A percentile compares a stretch with the other conserved stretches of the same genome.
Evolutionary conservation across 495 filamentous ascomycete species (phyloP).

Genomic region (Tuber microsphaerosporum): DNA sequence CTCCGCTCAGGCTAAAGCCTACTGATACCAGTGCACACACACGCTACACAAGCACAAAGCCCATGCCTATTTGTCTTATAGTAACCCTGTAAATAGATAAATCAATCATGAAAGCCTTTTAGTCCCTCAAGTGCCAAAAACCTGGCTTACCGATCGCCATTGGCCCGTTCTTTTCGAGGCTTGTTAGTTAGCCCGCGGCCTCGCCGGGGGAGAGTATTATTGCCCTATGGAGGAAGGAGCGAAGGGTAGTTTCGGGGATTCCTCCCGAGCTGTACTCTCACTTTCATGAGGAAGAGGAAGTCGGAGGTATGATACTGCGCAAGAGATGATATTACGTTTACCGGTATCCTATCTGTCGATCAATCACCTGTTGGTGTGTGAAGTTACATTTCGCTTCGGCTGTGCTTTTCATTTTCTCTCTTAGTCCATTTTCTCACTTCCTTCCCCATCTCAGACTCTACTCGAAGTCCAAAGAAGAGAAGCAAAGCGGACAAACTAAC

Average conservation of each 20-base stretch:
- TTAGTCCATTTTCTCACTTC: not conserved
- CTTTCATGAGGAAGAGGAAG: not conserved
- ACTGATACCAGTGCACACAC: not conserved
- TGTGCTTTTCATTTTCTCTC: not conserved
- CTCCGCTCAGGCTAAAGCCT: not conserved
- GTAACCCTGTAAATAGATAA: not conserved
- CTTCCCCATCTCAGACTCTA: not conserved
- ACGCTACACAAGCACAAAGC: not conserved
- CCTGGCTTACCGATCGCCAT: not conserved
- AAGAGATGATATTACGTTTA: not conserved
- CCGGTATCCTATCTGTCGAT: not conserved
- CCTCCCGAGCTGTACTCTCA: not conserved
- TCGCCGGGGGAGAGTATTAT: not conserved
- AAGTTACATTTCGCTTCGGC: not conserved
- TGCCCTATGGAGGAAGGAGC: not conserved
- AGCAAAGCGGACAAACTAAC: not conserved
- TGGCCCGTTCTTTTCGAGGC: not conserved
- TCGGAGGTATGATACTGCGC: not conserved
- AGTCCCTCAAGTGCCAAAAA: not conserved
- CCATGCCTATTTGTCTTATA: not conserved
- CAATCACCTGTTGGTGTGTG: not conserved
- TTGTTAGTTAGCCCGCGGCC: not conserved
- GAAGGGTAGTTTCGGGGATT: not conserved
- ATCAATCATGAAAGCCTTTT: not conserved
- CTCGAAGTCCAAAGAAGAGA: not conserved